Evolutionary conservation across 345 rosid species (phyloP).

Genomic region (Acer yangbiense): DNA sequence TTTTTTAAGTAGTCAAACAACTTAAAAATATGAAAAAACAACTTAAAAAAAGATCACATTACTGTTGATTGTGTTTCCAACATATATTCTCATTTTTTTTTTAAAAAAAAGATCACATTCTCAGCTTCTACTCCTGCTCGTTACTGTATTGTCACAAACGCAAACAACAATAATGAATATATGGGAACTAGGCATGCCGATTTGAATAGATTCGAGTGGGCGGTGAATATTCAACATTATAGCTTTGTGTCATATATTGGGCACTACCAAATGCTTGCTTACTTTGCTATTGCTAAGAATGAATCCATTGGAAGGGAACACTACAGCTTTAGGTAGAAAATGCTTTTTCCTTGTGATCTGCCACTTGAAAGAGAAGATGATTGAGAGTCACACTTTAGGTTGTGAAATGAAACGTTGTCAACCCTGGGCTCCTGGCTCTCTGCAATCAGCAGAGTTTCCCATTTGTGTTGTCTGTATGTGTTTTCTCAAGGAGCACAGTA

Average conservation of each 20-base stretch:
- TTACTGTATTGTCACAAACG: neutral
- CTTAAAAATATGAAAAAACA: too few species aligned
- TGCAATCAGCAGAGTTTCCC: neutral
- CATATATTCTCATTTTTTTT: too few species aligned
- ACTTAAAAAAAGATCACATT: too few species aligned
- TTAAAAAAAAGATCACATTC: too few species aligned
- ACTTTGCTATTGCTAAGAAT: constrained; percentile 85
- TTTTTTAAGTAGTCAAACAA: too few species aligned
- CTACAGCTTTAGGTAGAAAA: constrained; percentile 94
- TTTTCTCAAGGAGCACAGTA: neutral
- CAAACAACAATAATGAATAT: constrained; percentile 36
- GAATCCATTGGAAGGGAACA: constrained; percentile 92
- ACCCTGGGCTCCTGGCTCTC: neutral
- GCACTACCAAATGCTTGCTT: constrained; percentile 77
- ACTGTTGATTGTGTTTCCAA: too few species aligned
- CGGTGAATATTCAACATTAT: constrained; percentile 79
- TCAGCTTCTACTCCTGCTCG: neutral
- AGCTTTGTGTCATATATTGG: constrained; percentile 92
- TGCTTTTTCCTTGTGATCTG: constrained; percentile 94
- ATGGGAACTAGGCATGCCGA: constrained; percentile 96
- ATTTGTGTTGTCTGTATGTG: neutral
- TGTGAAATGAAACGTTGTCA: neutral
- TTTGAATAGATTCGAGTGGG: constrained; percentile 95
- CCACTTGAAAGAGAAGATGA: constrained; percentile 97
- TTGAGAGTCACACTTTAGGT: constrained; percentile 23